Base-by-base conservation (phyloP, 257 asterid genomes). In the Apocynum venetum region DNA sequence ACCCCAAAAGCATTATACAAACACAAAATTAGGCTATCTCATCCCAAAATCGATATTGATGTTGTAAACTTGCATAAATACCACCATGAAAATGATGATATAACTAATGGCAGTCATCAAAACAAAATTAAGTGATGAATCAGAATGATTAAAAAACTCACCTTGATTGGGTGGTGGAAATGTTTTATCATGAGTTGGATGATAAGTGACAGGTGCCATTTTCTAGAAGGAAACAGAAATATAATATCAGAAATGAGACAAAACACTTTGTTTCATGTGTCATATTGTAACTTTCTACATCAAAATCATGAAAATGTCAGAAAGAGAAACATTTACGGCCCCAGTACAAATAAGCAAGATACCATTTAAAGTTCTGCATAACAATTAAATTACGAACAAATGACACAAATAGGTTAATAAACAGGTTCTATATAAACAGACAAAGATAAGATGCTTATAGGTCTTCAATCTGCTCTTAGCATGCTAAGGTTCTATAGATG, bases 81-180 rank as follows among this genome's bases (percentile, higher is more conserved):
- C 5, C 20, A 69, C 40, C 40, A 46, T 46, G 38, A n/a, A 53
- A 66, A 13, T 25, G 25, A 66, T 36, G 20, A 71, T n/a, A 8
- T 36, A 2, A 40, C 25, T 38, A 70, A 57, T 0, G 13, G 60
- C 7, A 61, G 19, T 20, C 20, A 66, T 13, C 59, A 43, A 44
- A 44, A 12, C 1, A 47, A 36, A 5, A 60, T 17, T 4, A 59
- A 25, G 52, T 52, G 52, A 8, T 7, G 0, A 69, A 31, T 53
- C 20, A 56, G 76, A n/a, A 68, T 31, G 55, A 5, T 74, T 40
- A 13, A 0, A n/a, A 67, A 65, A 41, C 55, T 69, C 68, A 86
- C 90, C 90, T 86, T 86, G 90, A 78, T 86, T 74, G 59, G 90
- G 88, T 49, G 90, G 88, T 38, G 90, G 88, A 43, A 78, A 52